Evolutionary conservation across 2,329 filamentous ascomycete genomes (phyloP).

Genomic region (Pseudogymnoascus destructans): DNA sequence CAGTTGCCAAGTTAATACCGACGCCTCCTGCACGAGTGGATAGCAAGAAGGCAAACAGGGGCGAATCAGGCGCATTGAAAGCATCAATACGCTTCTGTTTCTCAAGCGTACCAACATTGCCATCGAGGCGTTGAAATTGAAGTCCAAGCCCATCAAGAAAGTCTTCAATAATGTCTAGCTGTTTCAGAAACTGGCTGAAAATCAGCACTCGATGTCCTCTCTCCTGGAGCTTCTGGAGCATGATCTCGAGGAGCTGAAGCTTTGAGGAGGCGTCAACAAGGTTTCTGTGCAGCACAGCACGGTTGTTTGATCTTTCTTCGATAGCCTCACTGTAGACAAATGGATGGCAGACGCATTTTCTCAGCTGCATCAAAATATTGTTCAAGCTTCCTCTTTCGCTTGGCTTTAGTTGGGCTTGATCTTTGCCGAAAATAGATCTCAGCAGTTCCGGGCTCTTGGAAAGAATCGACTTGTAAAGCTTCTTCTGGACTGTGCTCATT

Average conservation of each 20-base stretch:
- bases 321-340: slow-evolving; percentile 88
- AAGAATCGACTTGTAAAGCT: slow-evolving; percentile 85
- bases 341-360: slow-evolving; percentile 90
- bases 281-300: slow-evolving; percentile 56
- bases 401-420: slow-evolving; percentile 43
- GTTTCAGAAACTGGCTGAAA: slow-evolving; percentile 88
- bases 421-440: slow-evolving; percentile 66
- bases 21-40: slow-evolving; percentile 93
- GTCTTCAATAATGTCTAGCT: slow-evolving; percentile 84
- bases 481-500: slow-evolving; percentile 88
- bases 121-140: slow-evolving; percentile 70
- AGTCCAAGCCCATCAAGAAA: slow-evolving; percentile 68
- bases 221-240: slow-evolving; percentile 76
- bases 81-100: slow-evolving; percentile 92
- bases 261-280: slow-evolving; percentile 87
- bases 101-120: slow-evolving; percentile 64
- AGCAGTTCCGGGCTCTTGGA: slow-evolving; percentile 83
- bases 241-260: slow-evolving; percentile 66
- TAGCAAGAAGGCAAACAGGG: slow-evolving; percentile 78
- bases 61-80: slow-evolving; percentile 75
- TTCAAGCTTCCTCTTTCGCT: slow-evolving; percentile 69
- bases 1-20: slow-evolving; percentile 92
- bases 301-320: slow-evolving; percentile 61
- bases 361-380: slow-evolving; percentile 90
- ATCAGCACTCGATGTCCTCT: slow-evolving; percentile 83